A percentile compares a stretch with the other conserved stretches of the same genome.
Conservation (phyloP, 2,329 filamentous ascomycete species). For the Aschersonia sp. region DNA sequence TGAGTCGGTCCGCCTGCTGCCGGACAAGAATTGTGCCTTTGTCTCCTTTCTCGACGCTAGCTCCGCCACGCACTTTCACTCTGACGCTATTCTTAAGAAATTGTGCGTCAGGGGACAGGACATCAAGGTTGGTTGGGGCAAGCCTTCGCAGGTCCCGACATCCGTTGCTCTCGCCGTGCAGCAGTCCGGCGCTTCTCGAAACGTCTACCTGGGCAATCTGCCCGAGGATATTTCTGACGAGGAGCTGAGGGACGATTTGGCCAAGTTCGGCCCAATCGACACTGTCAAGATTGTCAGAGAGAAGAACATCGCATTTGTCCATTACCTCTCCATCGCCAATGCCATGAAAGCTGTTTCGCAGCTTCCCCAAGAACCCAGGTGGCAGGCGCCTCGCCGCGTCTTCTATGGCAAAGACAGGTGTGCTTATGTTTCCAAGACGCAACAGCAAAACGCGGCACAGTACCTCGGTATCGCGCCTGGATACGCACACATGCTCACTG, state of each 20-base stretch:
- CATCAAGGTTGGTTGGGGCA: conserved; percentile 99
- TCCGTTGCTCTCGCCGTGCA: conserved; percentile 96
- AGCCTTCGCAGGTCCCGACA: conserved; percentile 93
- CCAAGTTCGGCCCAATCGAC: conserved; percentile 92
- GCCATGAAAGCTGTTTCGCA: conserved; percentile 97
- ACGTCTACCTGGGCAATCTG: conserved; percentile 91
- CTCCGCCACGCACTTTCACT: conserved; percentile 97
- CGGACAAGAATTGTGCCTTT: conserved; percentile 99
- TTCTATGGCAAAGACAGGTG: conserved; percentile 99
- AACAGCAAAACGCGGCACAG: conserved; percentile 97
- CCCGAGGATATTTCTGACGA: conserved; percentile 83
- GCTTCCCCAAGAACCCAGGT: conserved; percentile 89
- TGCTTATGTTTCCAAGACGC: conserved; percentile 97
- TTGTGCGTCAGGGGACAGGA: conserved; percentile 96
- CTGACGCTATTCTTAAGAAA: conserved; percentile 98
- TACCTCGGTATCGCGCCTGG: conserved; percentile 94
- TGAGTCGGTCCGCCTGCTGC: conserved; percentile 90
- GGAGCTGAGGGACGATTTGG: conserved; percentile 83
- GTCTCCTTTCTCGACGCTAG: conserved; percentile 97
- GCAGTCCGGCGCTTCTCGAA: conserved; percentile 90
- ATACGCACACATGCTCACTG: conserved; percentile 91
- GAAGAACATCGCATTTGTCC: conserved; percentile 95
- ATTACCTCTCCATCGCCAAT: conserved; percentile 94
- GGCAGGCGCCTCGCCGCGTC: conserved; percentile 87
- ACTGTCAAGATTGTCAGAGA: conserved; percentile 96